phyloP scores from a whole-genome alignment of 2,329 filamentous ascomycete genomes.

The Fusarium incarnatum region DNA sequence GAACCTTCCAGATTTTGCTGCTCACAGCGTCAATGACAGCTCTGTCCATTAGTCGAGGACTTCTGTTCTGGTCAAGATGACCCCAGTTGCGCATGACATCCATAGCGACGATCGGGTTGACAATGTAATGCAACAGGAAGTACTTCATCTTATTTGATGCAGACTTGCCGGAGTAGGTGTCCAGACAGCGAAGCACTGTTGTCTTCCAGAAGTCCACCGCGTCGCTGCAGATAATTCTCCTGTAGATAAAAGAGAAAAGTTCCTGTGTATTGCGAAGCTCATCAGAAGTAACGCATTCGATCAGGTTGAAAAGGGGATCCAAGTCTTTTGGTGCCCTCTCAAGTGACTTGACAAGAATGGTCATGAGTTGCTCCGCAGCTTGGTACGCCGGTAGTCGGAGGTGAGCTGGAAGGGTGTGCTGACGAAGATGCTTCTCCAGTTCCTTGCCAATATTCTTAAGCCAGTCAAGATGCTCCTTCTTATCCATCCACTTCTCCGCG shows the following conservation, averaged over 20 bases:
- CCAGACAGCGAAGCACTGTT: constrained; percentile 85
- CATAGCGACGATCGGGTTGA: constrained; percentile 97
- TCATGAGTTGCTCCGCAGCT: constrained; percentile 87
- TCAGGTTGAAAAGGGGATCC: constrained; percentile 84
- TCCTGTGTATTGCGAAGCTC: constrained; percentile 82
- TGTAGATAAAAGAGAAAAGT: constrained; percentile 86
- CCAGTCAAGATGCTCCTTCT: constrained; percentile 70
- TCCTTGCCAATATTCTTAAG: constrained; percentile 78
- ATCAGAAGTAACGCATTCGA: constrained; percentile 85
- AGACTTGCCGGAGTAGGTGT: constrained; percentile 82
- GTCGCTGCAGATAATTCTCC: constrained; percentile 83
- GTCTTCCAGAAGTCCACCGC: constrained; percentile 88
- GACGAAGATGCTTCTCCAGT: constrained; percentile 78
- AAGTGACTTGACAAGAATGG: constrained; percentile 84
- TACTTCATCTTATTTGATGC: constrained; percentile 91
- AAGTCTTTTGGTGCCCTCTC: constrained; percentile 79
- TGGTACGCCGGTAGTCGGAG: constrained; percentile 90
- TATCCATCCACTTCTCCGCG: constrained; percentile 77
- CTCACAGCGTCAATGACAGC: constrained; percentile 90
- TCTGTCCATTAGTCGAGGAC: constrained; percentile 83
- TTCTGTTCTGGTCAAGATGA: constrained; percentile 64
- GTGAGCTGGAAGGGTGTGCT: constrained; percentile 74
- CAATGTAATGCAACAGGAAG: constrained; percentile 89
- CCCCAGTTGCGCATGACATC: constrained; percentile 90
- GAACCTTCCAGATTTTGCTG: constrained; percentile 92